Evolutionary conservation across 352 stramenopile genomes (phyloP).

Genomic region (Phytophthora pini): DNA sequence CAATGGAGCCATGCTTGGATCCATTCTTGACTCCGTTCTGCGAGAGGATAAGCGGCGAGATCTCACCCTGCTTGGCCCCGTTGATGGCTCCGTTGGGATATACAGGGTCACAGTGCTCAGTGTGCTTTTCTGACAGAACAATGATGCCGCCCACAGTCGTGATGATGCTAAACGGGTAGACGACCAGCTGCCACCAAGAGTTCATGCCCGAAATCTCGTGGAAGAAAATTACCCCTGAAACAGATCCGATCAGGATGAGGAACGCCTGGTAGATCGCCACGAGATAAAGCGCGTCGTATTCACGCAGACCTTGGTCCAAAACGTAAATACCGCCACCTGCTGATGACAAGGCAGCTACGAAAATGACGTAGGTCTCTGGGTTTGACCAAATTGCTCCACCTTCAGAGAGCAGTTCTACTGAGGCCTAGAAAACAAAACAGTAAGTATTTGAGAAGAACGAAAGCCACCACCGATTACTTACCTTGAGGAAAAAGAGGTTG

Average conservation of each 20-base stretch:
- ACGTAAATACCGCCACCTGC: conserved; percentile 85
- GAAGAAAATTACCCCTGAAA: conserved; percentile 90
- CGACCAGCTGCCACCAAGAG: conserved; percentile 77
- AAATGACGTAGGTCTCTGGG: conserved; percentile 80
- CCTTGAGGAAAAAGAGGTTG: conserved; percentile 90
- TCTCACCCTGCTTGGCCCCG: conserved; percentile 49
- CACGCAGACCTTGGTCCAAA: conserved; percentile 71
- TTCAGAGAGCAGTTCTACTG: conserved; percentile 81
- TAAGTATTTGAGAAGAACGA: neutral
- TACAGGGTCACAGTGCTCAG: conserved; percentile 49
- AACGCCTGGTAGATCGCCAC: conserved; percentile 88
- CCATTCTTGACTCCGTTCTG: conserved; percentile 35
- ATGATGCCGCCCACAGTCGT: conserved; percentile 83
- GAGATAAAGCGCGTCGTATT: conserved; percentile 89
- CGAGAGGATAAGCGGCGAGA: conserved; percentile 52
- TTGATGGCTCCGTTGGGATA: conserved; percentile 38
- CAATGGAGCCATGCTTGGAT: conserved; percentile 49
- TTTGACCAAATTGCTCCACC: conserved; percentile 71
- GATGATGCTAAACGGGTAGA: conserved; percentile 83
- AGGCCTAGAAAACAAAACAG: conserved; percentile 47
- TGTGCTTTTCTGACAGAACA: conserved; percentile 85
- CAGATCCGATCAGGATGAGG: conserved; percentile 84
- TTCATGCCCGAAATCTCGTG: conserved; percentile 86
- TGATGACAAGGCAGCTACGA: conserved; percentile 62
- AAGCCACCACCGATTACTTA: conserved; percentile 23